Evolutionary conservation across 768 basidiomycete species (phyloP).

Genomic region (Suillus clintonianus): DNA sequence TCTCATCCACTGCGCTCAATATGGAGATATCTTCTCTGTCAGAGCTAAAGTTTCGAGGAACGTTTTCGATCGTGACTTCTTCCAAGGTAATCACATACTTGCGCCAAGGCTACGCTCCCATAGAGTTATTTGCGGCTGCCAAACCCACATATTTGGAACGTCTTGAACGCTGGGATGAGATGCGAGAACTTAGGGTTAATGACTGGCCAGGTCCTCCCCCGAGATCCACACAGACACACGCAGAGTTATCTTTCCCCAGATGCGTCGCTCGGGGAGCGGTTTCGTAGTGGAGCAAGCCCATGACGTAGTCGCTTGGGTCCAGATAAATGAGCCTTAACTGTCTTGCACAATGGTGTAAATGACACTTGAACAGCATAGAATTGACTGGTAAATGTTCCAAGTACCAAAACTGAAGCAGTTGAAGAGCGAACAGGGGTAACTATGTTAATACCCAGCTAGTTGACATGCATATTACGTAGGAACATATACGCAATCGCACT

Average conservation of each 20-base stretch:
- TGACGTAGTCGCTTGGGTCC: constrained; percentile 87
- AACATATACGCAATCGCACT: too few species aligned
- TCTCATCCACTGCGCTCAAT: constrained; percentile 74
- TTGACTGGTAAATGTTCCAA: too few species aligned
- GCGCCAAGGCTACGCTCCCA: constrained; percentile 73
- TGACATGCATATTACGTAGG: too few species aligned
- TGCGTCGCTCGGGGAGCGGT: constrained; percentile 92
- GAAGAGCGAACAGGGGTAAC: too few species aligned
- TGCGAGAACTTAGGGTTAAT: constrained; percentile 72
- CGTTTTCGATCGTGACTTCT: constrained; percentile 76
- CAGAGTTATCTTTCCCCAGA: constrained; percentile 55
- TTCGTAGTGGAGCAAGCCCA: constrained; percentile 86
- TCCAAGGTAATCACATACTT: constrained; percentile 74
- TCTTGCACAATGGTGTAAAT: too few species aligned
- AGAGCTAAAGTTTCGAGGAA: constrained; percentile 81
- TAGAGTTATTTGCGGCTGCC: constrained; percentile 88
- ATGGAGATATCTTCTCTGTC: constrained; percentile 70
- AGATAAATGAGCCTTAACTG: constrained; percentile 87
- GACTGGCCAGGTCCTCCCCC: constrained; percentile 36
- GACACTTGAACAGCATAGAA: too few species aligned
- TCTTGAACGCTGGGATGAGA: constrained; percentile 91
- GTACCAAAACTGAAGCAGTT: too few species aligned
- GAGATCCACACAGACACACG: constrained; percentile 35
- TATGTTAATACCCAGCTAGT: too few species aligned
- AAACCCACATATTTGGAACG: constrained; percentile 84